A percentile compares a stretch with the other conserved stretches of the same genome.
Conservation (phyloP, 23 red algal species). For the Agarophyton chilense region DNA sequence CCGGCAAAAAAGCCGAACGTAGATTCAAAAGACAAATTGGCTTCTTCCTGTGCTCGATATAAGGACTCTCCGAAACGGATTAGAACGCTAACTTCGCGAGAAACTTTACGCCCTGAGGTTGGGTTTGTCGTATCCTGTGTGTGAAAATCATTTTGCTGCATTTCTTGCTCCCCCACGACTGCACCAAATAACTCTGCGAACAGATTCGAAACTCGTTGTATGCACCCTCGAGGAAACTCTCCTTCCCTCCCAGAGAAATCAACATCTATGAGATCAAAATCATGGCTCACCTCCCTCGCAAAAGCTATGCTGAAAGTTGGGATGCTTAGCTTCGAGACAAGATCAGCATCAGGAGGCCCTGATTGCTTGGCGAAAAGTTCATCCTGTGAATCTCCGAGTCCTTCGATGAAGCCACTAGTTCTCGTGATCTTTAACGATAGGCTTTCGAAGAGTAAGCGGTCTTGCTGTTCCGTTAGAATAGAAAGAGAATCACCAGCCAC, state of each 20-base stretch:
- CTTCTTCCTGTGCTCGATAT: conserved; percentile 62
- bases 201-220: conserved; percentile 57
- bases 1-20: conserved; percentile 62
- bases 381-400: neutral
- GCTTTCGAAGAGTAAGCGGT: conserved; percentile 53
- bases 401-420: conserved; percentile 63
- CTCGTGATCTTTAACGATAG: conserved; percentile 48
- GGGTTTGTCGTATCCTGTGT: neutral
- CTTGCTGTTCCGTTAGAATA: conserved; percentile 35
- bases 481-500: conserved; percentile 15
- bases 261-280: conserved; percentile 62
- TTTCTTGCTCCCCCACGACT: conserved; percentile 23
- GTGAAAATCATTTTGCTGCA: neutral
- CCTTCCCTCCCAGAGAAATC: conserved; percentile 65
- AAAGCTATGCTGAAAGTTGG: conserved; percentile 60
- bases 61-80: conserved; percentile 57
- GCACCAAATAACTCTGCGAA: conserved; percentile 63
- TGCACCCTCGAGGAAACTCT: conserved; percentile 49
- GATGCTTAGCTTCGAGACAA: conserved; percentile 38
- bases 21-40: conserved; percentile 34
- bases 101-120: conserved; percentile 16
- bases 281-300: conserved; percentile 15
- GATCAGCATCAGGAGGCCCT: neutral
- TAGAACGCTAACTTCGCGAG: conserved; percentile 37
- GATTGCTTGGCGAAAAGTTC: neutral